Evolutionary conservation across 2,329 filamentous ascomycete species (phyloP).

Genomic region (Penicillium thymicola): DNA sequence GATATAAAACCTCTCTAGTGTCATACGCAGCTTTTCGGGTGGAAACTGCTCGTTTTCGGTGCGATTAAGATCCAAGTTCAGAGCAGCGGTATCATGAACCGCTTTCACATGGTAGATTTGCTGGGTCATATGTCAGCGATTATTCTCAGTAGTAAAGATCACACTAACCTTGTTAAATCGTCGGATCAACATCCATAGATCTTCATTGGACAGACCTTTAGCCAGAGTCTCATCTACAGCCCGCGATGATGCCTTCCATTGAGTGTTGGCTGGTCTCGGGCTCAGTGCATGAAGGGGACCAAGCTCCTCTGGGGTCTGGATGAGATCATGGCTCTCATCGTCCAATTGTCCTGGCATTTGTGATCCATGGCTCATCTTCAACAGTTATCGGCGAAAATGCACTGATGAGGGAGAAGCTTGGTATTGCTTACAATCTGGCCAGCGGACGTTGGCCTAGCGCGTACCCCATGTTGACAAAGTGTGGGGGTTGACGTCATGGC

Average conservation of each 20-base stretch:
- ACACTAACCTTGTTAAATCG: constrained; percentile 67
- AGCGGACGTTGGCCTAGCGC: not conserved
- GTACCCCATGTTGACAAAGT: not conserved
- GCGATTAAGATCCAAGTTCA: constrained; percentile 73
- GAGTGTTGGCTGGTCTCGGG: constrained; percentile 5
- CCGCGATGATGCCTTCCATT: constrained; percentile 21
- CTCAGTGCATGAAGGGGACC: constrained; percentile 9
- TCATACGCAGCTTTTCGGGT: constrained; percentile 75
- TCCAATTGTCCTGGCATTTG: constrained; percentile 9
- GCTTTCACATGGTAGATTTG: constrained; percentile 71
- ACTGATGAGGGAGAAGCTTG: constrained; percentile 1
- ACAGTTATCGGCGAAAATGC: not conserved
- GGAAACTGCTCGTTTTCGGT: constrained; percentile 80
- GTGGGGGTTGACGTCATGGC: constrained; percentile 12
- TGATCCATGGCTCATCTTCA: constrained; percentile 15
- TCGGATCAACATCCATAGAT: constrained; percentile 68
- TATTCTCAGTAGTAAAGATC: not conserved
- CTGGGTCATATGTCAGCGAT: constrained; percentile 39
- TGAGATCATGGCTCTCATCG: constrained; percentile 5
- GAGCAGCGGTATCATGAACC: constrained; percentile 56
- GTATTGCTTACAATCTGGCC: not conserved
- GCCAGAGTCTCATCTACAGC: constrained; percentile 50
- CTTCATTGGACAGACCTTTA: constrained; percentile 67
- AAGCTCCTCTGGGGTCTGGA: constrained; percentile 7
- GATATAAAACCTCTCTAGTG: constrained; percentile 77